Evolutionary conservation across 1,284 basidiomycete species (phyloP).

Genomic region (Ustilago xerochloae): DNA sequence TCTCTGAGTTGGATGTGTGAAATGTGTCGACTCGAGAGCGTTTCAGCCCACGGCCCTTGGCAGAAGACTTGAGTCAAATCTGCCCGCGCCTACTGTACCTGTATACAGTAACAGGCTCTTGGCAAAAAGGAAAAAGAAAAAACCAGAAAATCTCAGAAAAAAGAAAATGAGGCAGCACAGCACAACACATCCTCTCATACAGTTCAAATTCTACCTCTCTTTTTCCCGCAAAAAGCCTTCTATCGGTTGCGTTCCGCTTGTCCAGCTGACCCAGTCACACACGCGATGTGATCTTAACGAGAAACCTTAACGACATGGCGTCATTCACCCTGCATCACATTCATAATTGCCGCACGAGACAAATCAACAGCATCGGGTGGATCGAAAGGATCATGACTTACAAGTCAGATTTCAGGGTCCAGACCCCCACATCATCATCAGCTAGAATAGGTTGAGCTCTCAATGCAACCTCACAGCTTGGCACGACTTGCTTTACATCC

Average conservation of each 20-base stretch:
- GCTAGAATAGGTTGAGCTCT: not conserved
- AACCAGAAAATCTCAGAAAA: not conserved
- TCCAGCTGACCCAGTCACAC: not conserved
- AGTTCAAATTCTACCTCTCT: not conserved
- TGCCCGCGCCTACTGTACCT: constrained; percentile 5
- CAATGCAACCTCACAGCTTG: no score
- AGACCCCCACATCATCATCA: constrained; percentile 3
- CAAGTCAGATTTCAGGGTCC: constrained; percentile 29
- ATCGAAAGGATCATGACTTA: not conserved
- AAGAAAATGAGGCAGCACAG: not conserved
- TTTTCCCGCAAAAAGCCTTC: not conserved
- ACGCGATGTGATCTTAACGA: not conserved
- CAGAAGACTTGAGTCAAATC: constrained; percentile 23
- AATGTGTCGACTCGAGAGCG: no score
- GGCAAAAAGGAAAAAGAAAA: constrained; percentile 7
- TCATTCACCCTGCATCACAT: not conserved
- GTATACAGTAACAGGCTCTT: not conserved
- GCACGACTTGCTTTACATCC: no score
- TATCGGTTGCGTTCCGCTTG: not conserved
- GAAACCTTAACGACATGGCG: not conserved
- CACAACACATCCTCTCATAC: not conserved
- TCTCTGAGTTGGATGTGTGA: no score
- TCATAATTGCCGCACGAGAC: not conserved
- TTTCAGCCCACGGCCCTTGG: no score
- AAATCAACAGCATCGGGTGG: not conserved